Evolutionary conservation across 805 yeast genomes (phyloP), one percentile per base, ranked within the genome.

Genomic region (Candida loeiensis): DNA sequence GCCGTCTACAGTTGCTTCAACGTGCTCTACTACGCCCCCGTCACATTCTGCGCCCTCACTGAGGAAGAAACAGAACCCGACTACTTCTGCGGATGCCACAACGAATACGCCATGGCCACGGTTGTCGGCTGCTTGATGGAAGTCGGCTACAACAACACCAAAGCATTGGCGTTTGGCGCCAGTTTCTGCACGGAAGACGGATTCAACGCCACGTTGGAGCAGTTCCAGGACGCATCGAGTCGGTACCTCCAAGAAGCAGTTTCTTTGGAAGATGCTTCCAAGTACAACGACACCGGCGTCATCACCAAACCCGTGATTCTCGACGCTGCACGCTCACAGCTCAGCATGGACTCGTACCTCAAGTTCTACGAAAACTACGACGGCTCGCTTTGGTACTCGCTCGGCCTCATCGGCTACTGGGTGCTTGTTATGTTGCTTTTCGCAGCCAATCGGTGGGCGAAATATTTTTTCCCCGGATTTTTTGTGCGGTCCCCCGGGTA

Each of bases 351-450:
- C 4, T 32, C 56, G 2, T 54, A 56, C 31, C 28, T 25, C 9
- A 31, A 34, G 13, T 58, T 49, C 39, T 46, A 50, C 18, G 57
- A 56, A 4, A 57, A 55, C 36, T 55, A 52, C 37, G 43, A 50
- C 24, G 33, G 53, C 28, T 53, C 62, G 4, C 49, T 53, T 9
- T 62, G 49, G 42, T 63, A 53, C 34, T 61, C 63, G 4, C 41
- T 57, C 34, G 61, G 59, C 4, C 48, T 72, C 22, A 45, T 63
- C 37, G 53, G 56, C 6, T 73, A 60, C 48, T 74, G 74, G 63
- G 57, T 58, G n/a, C 13, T 62, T 2, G 58, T 72, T 0, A 51
- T 73, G 47, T n/a, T 69, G 0, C 26, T 66, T 13, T 62, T 66
- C 17, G 60, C 54, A 21, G 15, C 54, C 14, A 39, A 44, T 28